These are phyloP conservation scores for Saccharomycopsis sp. DNA, from an alignment of 805 yeast genomes.

Conservation along the genomic window DNA sequence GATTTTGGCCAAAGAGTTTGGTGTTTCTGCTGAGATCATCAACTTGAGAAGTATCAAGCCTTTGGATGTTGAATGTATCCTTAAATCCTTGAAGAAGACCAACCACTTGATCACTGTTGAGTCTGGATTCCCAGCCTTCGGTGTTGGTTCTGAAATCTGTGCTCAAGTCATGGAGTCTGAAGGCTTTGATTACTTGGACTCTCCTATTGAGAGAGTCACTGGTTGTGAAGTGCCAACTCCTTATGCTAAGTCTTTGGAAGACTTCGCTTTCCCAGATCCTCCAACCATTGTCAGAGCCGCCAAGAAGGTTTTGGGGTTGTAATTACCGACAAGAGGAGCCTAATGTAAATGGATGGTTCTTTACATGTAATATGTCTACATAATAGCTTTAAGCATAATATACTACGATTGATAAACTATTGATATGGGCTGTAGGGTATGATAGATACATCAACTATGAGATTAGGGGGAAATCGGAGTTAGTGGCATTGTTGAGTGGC, in stretches of 20 bases:
- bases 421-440: too few relatives aligned
- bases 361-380: too few relatives aligned
- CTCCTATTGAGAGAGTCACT: conserved; percentile 97
- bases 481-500: too few relatives aligned
- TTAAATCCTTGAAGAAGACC: conserved; percentile 90
- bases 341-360: too few relatives aligned
- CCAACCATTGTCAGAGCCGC: conserved; percentile 83
- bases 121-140: conserved; percentile 96
- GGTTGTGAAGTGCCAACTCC: conserved; percentile 99
- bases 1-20: conserved; percentile 71
- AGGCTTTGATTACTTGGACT: conserved; percentile 96
- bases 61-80: conserved; percentile 78
- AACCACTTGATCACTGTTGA: conserved; percentile 94
- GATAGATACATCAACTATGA: too few relatives aligned
- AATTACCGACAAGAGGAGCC: too few relatives aligned
- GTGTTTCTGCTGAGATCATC: conserved; percentile 86
- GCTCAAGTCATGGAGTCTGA: conserved; percentile 98
- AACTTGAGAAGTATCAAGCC: conserved; percentile 98
- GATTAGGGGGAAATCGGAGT: too few relatives aligned
- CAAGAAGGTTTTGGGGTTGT: conserved; percentile 53
- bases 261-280: conserved; percentile 97
- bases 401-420: too few relatives aligned
- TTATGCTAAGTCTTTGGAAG: conserved; percentile 92
- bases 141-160: conserved; percentile 97
- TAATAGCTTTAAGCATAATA: too few relatives aligned